Percentiles rank a stretch among this genome's conserved stretches.
Evolutionary conservation across 768 basidiomycete species (phyloP).

Genomic region (Albatrellus ellisii): DNA sequence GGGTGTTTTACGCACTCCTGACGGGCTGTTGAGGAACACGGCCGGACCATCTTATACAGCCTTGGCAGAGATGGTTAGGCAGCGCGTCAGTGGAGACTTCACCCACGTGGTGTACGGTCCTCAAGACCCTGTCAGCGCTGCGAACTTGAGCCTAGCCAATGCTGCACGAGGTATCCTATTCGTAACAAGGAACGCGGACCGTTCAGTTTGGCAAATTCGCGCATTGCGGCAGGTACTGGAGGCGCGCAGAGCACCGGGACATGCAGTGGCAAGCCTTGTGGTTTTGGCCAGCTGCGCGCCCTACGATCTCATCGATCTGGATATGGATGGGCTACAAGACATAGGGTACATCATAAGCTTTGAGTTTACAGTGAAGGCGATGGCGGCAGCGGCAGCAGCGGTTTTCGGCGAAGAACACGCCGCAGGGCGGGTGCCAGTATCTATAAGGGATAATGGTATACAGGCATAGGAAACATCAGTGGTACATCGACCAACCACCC

Average conservation of each 20-base stretch:
- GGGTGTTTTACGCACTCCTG: slow-evolving; percentile 26
- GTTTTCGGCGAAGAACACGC: slow-evolving; percentile 27
- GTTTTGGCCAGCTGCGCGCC: slow-evolving; percentile 53
- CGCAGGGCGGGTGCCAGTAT: slow-evolving; percentile 20
- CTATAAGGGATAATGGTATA: too few relatives aligned
- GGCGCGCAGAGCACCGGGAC: not conserved
- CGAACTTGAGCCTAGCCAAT: slow-evolving; percentile 2
- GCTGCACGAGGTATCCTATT: not conserved
- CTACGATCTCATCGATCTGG: slow-evolving; percentile 35
- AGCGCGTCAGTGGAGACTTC: slow-evolving; percentile 19
- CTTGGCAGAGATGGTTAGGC: slow-evolving; percentile 28
- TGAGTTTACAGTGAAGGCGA: slow-evolving; percentile 42
- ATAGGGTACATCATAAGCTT: slow-evolving; percentile 36
- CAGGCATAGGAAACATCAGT: too few relatives aligned
- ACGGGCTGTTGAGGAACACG: slow-evolving; percentile 38
- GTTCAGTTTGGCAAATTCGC: not conserved
- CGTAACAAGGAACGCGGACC: not conserved
- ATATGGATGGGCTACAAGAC: slow-evolving; percentile 15
- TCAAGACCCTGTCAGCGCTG: slow-evolving; percentile 6
- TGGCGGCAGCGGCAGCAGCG: slow-evolving; percentile 30
- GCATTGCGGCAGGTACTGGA: not conserved
- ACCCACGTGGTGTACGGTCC: slow-evolving; percentile 34
- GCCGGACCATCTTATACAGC: slow-evolving; percentile 42
- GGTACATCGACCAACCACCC: too few relatives aligned
- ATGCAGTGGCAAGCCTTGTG: slow-evolving; percentile 21